These are phyloP conservation scores for Batrachochytrium dendrobatidis DNA, from an alignment of 371 early-diverging fungal genomes.

Conservation along the genomic window DNA sequence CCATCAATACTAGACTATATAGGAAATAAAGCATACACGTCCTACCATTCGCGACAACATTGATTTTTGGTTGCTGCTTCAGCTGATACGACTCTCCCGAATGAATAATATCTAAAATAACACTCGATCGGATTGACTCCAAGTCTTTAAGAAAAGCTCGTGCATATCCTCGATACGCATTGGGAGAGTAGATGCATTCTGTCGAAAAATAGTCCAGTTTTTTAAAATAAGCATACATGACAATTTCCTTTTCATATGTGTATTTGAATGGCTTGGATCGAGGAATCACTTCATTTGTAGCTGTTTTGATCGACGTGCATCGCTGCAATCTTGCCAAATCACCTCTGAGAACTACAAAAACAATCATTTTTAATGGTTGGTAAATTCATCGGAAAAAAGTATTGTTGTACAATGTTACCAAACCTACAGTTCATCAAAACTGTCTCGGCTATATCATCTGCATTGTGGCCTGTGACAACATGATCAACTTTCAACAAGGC, in stretches of 20 bases:
- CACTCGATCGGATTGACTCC: slow-evolving; percentile 85
- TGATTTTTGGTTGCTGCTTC: slow-evolving; percentile 46
- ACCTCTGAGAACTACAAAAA: slow-evolving; percentile 80
- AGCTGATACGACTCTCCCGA: slow-evolving; percentile 86
- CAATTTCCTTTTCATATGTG: slow-evolving; percentile 99
- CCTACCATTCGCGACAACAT: slow-evolving; percentile 8
- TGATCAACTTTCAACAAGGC: slow-evolving; percentile 84
- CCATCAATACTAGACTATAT: background rate
- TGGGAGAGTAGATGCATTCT: slow-evolving; percentile 99
- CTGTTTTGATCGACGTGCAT: slow-evolving; percentile 91
- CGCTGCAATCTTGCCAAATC: slow-evolving; percentile 90
- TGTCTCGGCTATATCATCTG: slow-evolving; percentile 99
- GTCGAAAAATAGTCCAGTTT: slow-evolving; percentile 99
- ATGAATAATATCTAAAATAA: slow-evolving; percentile 93
- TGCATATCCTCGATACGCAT: slow-evolving; percentile 96
- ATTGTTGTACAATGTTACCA: background rate
- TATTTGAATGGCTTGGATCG: slow-evolving; percentile 99
- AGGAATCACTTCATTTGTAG: slow-evolving; percentile 61
- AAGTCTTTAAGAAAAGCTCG: slow-evolving; percentile 95
- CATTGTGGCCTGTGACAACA: slow-evolving; percentile 99
- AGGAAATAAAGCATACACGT: too few relatives aligned
- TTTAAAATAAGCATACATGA: slow-evolving; percentile 98
- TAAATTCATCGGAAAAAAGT: background rate
- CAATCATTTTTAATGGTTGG: background rate
- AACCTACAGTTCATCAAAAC: slow-evolving; percentile 94